Conservation (phyloP, 2,329 filamentous ascomycete genomes). For the Talaromyces funiculosus region DNA sequence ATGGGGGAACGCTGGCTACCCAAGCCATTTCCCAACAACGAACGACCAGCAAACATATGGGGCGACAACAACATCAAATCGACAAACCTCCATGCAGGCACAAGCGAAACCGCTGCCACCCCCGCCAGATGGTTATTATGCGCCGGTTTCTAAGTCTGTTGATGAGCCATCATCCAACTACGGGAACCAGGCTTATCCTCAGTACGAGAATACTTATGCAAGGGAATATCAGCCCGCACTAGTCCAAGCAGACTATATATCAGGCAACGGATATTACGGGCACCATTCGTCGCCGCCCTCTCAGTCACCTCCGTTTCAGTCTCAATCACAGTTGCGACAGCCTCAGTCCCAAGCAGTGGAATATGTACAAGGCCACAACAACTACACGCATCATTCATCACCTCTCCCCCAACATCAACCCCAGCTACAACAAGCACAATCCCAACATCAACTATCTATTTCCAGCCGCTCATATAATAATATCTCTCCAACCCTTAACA, state of each 20-base stretch:
- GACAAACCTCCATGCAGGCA: neutral
- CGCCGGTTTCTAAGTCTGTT: slow-evolving; percentile 13
- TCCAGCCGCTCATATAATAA: slow-evolving; percentile 3
- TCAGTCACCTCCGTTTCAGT: neutral
- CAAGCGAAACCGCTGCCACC: slow-evolving; percentile 7
- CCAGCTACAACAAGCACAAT: neutral
- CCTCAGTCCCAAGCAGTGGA: neutral
- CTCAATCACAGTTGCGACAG: neutral
- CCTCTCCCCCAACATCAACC: neutral
- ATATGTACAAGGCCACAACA: neutral
- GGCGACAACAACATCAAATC: neutral
- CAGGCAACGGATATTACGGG: neutral
- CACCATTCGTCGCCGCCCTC: neutral
- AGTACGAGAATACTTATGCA: neutral
- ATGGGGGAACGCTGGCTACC: neutral
- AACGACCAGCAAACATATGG: neutral
- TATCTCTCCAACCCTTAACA: slow-evolving; percentile 9
- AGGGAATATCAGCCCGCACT: neutral
- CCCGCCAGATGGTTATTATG: slow-evolving; percentile 18
- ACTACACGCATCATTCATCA: neutral
- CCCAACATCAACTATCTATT: slow-evolving; percentile 9
- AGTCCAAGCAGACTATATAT: neutral
- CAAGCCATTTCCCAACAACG: neutral
- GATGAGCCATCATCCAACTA: slow-evolving; percentile 6
- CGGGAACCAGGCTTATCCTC: neutral